These are phyloP conservation scores for Paramecium tetraurelia DNA, from an alignment of 73 alveolate species.

Conservation along the genomic window DNA sequence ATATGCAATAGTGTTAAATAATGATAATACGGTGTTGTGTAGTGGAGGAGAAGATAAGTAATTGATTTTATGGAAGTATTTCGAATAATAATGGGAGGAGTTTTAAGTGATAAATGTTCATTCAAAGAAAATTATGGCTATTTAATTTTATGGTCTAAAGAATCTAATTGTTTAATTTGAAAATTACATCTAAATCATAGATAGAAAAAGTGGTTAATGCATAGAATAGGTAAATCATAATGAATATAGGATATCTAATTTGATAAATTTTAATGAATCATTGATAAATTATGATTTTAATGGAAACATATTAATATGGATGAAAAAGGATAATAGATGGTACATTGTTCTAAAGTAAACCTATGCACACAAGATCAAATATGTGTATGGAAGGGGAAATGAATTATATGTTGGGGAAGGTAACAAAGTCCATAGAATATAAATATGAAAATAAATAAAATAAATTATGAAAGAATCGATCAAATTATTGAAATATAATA, in stretches of 20 bases:
- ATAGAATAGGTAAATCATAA: not conserved
- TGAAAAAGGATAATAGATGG: not conserved
- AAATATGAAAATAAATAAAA: not conserved
- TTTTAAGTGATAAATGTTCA: not conserved
- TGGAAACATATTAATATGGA: not conserved
- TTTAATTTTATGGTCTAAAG: not conserved
- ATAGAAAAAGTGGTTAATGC: not conserved
- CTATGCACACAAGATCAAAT: not conserved
- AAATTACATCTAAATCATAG: not conserved
- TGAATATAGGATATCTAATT: not conserved
- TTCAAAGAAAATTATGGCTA: not conserved
- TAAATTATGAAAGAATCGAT: not conserved
- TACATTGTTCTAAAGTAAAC: not conserved
- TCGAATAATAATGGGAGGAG: not conserved
- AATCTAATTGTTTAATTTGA: not conserved
- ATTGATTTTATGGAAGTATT: not conserved
- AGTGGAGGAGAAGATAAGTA: constrained; percentile 7
- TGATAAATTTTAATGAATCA: not conserved
- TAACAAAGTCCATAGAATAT: not conserved
- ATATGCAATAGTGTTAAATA: not conserved
- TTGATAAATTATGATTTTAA: not conserved
- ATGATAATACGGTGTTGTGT: not conserved
- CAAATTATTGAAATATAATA: too few relatives aligned
- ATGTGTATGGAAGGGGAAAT: not conserved
- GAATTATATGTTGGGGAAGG: not conserved